These are phyloP conservation scores for Candida takata DNA, from an alignment of 805 yeast genomes.

Conservation along the genomic window DNA sequence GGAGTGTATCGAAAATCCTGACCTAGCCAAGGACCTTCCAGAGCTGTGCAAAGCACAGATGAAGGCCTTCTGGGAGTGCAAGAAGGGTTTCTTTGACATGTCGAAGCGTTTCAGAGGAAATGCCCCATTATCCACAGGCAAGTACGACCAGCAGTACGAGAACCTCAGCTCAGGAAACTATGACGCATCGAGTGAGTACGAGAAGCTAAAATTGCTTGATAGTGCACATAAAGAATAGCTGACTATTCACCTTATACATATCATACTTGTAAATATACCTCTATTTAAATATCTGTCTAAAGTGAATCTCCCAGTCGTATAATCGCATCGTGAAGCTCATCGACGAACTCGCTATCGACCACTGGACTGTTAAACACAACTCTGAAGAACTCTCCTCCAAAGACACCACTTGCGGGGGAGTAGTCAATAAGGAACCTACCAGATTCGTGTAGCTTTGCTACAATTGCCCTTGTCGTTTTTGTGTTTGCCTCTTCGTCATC, in stretches of 20 bases:
- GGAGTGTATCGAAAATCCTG: constrained; percentile 78
- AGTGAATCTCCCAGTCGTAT: constrained; percentile 27
- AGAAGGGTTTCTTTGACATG: constrained; percentile 87
- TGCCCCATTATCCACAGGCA: constrained; percentile 89
- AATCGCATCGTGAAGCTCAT: constrained; percentile 36
- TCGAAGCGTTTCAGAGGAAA: constrained; percentile 87
- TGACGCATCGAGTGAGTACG: constrained; percentile 74
- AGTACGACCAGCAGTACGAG: constrained; percentile 81
- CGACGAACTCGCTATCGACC: constrained; percentile 37
- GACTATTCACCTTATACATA: no score
- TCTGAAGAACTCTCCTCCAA: constrained; percentile 72
- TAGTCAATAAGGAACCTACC: constrained; percentile 74
- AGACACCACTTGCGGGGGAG: constrained; percentile 59
- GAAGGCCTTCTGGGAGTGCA: constrained; percentile 83
- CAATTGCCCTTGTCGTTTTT: constrained; percentile 52
- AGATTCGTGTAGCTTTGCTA: constrained; percentile 46
- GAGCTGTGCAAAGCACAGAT: constrained; percentile 82
- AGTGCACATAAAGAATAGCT: constrained; percentile 35
- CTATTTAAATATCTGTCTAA: not conserved
- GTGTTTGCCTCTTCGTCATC: constrained; percentile 36
- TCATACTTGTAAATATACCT: not conserved
- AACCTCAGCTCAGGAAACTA: constrained; percentile 75
- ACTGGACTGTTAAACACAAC: constrained; percentile 76
- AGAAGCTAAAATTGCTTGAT: constrained; percentile 58
- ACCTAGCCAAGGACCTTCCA: constrained; percentile 69